Base-by-base conservation (phyloP, 495 filamentous ascomycete genomes). In the Beverwykella pulmonaria region DNA sequence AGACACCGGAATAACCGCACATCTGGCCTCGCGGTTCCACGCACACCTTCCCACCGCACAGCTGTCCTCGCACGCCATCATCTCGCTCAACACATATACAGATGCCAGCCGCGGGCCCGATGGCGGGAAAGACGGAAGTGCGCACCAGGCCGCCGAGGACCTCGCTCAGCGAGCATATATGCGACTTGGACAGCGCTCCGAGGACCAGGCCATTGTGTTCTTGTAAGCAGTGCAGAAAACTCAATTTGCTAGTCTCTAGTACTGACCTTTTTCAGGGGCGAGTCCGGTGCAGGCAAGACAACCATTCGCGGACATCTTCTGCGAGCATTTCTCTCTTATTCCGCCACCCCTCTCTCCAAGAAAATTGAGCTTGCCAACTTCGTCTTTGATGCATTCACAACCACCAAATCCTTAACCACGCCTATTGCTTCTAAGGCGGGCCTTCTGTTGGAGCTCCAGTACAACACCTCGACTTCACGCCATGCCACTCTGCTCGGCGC, bases 11-110 rank as follows among this genome's bases (percentile, higher is more conserved):
- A 80, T 98, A 67, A 98, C 94, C 2, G 91, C 93, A 30, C 94
- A 98, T 78, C 84, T 98, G 26, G 94, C 94, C 57, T 97, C 92
- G 77, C 90, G 94, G 34, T 98, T 96, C 75, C 94, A 98, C 81
- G 87, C 93, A 20, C 87, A 88, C 41, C 77, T 96, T 39, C 93
- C 94, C 17, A 93, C 91, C 0, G 90, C 94, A 59, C 85, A 85
- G 60, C 86, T 98, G 41, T 96, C 92, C 0, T 95, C 92, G 0
- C 92, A 97, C 73, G 94, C 92, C 25, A 82, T 97, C 58, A 87
- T 98, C 68, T 87, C 90, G 48, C 77, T 97, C 32, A 98, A 98
- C 80, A 98, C 92, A 25, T 98, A 96, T 74, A 92, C 90, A 6
- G 88, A 88, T 23, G 92, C 93, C 0, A 81, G 88, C 10, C 93